phyloP scores from a whole-genome alignment of 768 basidiomycete genomes.

The Hericium alpestre region DNA sequence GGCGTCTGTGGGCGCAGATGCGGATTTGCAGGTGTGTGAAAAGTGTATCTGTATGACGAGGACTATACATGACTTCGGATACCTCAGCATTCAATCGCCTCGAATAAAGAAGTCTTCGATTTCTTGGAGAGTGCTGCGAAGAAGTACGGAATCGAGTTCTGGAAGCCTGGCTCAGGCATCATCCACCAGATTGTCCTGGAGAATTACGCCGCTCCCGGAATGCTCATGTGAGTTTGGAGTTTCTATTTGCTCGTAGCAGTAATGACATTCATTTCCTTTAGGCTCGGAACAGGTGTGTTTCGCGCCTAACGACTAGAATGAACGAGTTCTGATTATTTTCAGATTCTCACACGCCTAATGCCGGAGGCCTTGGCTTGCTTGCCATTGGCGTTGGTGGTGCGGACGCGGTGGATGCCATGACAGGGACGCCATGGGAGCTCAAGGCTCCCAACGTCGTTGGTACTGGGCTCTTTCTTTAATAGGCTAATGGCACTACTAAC shows the following conservation, averaged over 20 bases:
- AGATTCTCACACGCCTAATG: slow-evolving; percentile 98
- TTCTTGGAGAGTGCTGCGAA: slow-evolving; percentile 87
- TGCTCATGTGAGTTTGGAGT: slow-evolving; percentile 59
- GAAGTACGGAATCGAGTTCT: slow-evolving; percentile 95
- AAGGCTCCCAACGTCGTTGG: slow-evolving; percentile 83
- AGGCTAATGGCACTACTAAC: neutral
- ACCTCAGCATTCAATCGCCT: slow-evolving; percentile 64
- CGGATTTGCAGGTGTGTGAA: slow-evolving; percentile 63
- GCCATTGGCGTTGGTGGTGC: slow-evolving; percentile 99
- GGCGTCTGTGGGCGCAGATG: slow-evolving; percentile 78
- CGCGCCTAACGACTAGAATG: neutral
- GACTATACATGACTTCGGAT: neutral
- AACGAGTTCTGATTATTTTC: neutral
- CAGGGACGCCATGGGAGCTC: slow-evolving; percentile 95
- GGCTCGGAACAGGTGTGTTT: slow-evolving; percentile 69
- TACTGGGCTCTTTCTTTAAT: slow-evolving; percentile 22
- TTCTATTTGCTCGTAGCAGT: slow-evolving; percentile 1
- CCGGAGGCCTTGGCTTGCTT: slow-evolving; percentile 90
- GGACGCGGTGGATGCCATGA: slow-evolving; percentile 97
- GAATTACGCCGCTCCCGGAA: slow-evolving; percentile 92
- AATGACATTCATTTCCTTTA: slow-evolving; percentile 19
- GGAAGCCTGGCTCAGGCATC: slow-evolving; percentile 88
- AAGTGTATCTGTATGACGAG: neutral
- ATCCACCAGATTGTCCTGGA: slow-evolving; percentile 98
- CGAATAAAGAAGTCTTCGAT: slow-evolving; percentile 95